Evolutionary conservation across 768 basidiomycete genomes (phyloP), one percentile per base, ranked within the genome.

Genomic region (Rhizopogon vulgaris): DNA sequence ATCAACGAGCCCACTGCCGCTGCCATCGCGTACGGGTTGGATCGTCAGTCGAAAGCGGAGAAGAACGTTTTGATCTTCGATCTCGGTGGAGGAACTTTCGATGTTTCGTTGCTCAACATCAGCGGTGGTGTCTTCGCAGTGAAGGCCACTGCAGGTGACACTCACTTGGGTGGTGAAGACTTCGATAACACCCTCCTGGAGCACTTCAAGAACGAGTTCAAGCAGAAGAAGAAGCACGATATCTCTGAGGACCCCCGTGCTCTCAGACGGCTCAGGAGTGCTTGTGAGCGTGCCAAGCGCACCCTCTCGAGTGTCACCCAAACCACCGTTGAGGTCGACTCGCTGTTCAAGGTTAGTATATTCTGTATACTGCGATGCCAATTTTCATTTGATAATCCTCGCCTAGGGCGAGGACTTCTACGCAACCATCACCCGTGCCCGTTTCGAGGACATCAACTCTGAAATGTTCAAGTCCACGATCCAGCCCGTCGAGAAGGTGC

Each of bases 1-100:
- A 99, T 99, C 80, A 99, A 99, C 76, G 96, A 99, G 78, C 96
- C 96, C 57, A 99, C 96, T 50, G 96, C 96, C 48, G 96, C 96
- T 53, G 96, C 96, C 67, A 97, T 99, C 61, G 96, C 96, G 47
- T 97, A 97, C 70, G 96, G 96, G 79, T 87, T 91, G 52, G 96
- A 98, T 72, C 87, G 90, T 67, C 91, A 96, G 76, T 84, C 87
- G 66, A 91, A 90, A 73, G 76, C 82, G 55, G 95, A 98, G 80
- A 93, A 92, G 75, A 97, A 95, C 67, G 95, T 99, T 55, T 85
- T 99, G 69, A 98, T 99, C 71, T 99, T 99, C 79, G 95, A 99
- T 79, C 81, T 99, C 53, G 95, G 95, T 69, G 95, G 95, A 78
- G 95, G 95, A 78, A 99, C 96, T 60, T 98, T 99, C 78, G 96